Base-by-base conservation (phyloP, 2,329 filamentous ascomycete genomes). In the Diaporthe australafricana region DNA sequence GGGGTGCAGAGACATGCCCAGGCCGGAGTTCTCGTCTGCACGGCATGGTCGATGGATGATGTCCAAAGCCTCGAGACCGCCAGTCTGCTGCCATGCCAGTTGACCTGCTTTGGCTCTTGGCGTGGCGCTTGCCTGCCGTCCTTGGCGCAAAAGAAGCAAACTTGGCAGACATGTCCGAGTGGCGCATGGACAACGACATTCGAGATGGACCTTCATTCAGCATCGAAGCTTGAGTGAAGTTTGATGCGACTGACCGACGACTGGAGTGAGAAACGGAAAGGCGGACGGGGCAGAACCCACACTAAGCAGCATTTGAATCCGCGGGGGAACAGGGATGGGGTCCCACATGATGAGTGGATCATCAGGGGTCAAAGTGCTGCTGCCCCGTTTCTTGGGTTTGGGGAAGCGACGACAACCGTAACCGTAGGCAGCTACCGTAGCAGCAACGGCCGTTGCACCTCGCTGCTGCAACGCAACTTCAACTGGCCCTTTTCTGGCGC, bases 371-470 rank as follows among this genome's bases (percentile, higher is more conserved):
- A 32, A 38, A 48, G 57, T 63, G 25, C 57, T 38, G 11, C 27
- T 45, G 56, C 16, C 57, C 57, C 57, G 27, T 63, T 63, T 48
- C 57, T 32, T 63, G 57, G 57, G 40, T 63, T 47, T 63, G 40
- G 57, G 57, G 57, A 63, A 63, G 57, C 57, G 35, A 63, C 40
- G 27, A 63, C 57, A 35, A 48, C 40, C 27, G 56, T n/a, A 47
- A 62, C 25, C 16, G 17, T 47, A 38, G 9, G 55, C 30, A 57
- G 35, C 35, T 40, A 40, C 55, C 35, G 55, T 40, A 40, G 55
- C 55, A 42, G 16, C 56, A 45, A 45, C 56, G 56, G 38, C 17
- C 56, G 17, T 9, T 57, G 55, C 55, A 40, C 40, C 55, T 57
- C 40, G 55, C 22, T 20, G 55, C 38, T 60, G 38, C 55, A 42